phyloP scores from a whole-genome alignment of 2,329 filamentous ascomycete genomes.

The Hypoxylon sp. region DNA sequence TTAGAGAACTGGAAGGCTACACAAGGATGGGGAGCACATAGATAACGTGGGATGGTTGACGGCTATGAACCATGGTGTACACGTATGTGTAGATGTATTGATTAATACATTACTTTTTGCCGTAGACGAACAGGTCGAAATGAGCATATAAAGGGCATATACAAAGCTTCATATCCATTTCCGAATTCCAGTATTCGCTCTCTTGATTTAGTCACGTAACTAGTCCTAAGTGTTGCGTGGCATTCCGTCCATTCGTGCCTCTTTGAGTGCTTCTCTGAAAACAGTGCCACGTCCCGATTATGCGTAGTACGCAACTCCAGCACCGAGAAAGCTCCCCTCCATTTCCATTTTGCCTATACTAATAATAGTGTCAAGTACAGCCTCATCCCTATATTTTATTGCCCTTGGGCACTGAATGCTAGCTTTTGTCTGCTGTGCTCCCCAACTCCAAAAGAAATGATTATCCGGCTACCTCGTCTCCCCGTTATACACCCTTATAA shows the following conservation, averaged over 20 bases:
- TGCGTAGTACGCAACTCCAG: constrained; percentile 17
- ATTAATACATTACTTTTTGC: constrained; percentile 19
- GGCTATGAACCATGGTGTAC: background rate
- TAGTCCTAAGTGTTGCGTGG: background rate
- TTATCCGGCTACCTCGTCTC: constrained; percentile 8
- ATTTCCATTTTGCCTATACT: constrained; percentile 27
- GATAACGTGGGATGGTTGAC: background rate
- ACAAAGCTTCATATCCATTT: background rate
- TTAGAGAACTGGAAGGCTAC: background rate
- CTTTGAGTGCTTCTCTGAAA: background rate
- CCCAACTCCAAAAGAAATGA: constrained; percentile 29
- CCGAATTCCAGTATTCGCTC: background rate
- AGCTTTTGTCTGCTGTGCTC: constrained; percentile 11
- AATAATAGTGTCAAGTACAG: constrained; percentile 18
- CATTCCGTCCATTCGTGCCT: background rate
- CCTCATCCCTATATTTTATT: constrained; percentile 29
- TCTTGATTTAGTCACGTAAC: background rate
- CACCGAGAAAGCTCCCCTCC: constrained; percentile 5
- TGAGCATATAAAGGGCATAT: background rate
- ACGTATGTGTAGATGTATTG: constrained; percentile 19
- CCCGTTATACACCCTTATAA: background rate
- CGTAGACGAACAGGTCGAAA: constrained; percentile 18
- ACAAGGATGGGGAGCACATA: constrained; percentile 17
- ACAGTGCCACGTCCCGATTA: constrained; percentile 14
- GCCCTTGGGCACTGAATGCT: background rate